These are phyloP conservation scores for Letharia columbiana DNA, from an alignment of 495 filamentous ascomycete genomes.

Conservation along the genomic window DNA sequence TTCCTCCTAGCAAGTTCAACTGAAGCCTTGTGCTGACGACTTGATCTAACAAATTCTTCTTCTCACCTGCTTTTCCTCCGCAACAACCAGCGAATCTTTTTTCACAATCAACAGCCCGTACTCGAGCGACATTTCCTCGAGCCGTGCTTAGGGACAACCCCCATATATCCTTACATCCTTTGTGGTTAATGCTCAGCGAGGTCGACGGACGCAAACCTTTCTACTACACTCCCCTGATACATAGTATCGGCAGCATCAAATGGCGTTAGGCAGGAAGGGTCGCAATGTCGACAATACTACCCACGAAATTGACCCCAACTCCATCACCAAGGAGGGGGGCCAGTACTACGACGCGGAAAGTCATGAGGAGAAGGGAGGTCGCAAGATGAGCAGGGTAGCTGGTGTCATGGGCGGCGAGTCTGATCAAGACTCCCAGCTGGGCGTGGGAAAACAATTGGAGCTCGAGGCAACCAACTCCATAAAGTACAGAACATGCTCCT, in stretches of 20 bases:
- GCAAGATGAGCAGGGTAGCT: conserved; percentile 24
- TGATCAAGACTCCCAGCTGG: conserved; percentile 27
- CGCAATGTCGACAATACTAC: conserved; percentile 16
- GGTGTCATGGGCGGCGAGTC: conserved; percentile 13
- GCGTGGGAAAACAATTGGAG: conserved; percentile 64
- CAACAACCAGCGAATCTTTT: neutral
- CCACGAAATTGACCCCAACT: conserved; percentile 9
- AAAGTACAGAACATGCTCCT: conserved; percentile 83
- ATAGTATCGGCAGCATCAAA: conserved; percentile 39
- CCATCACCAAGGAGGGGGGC: conserved; percentile 10
- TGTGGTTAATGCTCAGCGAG: conserved; percentile 40
- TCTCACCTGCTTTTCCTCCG: too few species aligned
- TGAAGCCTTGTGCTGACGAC: neutral
- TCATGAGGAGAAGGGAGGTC: conserved; percentile 19
- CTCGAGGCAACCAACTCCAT: conserved; percentile 70
- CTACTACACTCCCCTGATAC: conserved; percentile 31
- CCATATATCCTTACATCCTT: conserved; percentile 2
- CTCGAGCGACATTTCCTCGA: conserved; percentile 27
- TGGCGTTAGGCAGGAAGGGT: conserved; percentile 37
- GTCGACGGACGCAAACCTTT: conserved; percentile 29
- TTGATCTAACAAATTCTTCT: too few species aligned
- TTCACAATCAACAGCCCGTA: conserved; percentile 20
- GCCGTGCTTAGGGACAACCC: conserved; percentile 17
- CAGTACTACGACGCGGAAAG: conserved; percentile 18
- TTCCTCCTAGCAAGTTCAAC: neutral